Evolutionary conservation across 2,329 filamentous ascomycete genomes (phyloP), one percentile per base, ranked within the genome.

Genomic region (Fusarium sororula): DNA sequence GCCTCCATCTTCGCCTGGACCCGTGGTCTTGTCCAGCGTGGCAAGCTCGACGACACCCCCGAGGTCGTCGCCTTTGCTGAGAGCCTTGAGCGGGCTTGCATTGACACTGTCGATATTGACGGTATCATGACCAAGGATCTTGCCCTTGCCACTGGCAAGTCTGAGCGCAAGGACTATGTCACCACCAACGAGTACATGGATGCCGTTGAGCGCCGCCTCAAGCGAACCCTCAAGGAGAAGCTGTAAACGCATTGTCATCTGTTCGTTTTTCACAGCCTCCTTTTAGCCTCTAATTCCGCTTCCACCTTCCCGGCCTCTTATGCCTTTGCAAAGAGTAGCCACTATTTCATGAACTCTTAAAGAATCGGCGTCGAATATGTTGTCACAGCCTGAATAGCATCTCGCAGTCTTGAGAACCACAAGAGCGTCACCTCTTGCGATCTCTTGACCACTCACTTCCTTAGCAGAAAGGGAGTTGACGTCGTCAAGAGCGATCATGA

Each of bases 1-100:
- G 96, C 96, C 73, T 97, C 94, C 82, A 98, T 99, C 87, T 99
- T 98, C 84, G 96, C 96, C 80, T 99, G 96, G 96, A 98, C 96
- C 69, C 93, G 96, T 68, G 96, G 96, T 80, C 90, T 99, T 54
- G 87, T 94, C 78, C 96, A 98, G 89, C 94, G 96, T 79, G 96
- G 96, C 79, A 93, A 94, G 86, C 91, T 99, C 76, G 96, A 99
- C 85, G 87, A 90, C 60, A 98, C 95, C n/a, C 95, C 95, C 37
- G 95, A 98, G 76, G 88, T 99, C 35, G 91, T 98, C 68, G 90
- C 93, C 57, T 99, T 98, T 80, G 96, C 96, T 67, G 94, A 98
- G 87, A 90, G 89, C 81, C 90, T 99, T 63, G 96, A 99, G 89
- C 89, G 93, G 84, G 96, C 96, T 42, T 98, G 96, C 83, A 88